A percentile compares a stretch with the other conserved stretches of the same genome.
phyloP scores from a whole-genome alignment of 1,284 basidiomycete species.

The Chiua sp. region DNA sequence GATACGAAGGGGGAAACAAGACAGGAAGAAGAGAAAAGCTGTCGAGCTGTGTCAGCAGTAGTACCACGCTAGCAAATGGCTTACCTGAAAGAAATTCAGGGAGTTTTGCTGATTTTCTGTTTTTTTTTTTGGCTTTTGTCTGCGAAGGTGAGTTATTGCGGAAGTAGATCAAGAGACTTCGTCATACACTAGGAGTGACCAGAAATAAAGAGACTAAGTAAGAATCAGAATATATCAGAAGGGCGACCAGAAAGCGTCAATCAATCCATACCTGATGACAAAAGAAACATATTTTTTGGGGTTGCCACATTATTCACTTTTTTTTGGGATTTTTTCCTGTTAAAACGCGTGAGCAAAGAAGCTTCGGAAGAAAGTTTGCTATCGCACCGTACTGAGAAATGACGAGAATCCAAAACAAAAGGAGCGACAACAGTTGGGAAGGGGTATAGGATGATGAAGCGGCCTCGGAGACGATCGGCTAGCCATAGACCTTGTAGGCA shows the following conservation, averaged over 20 bases:
- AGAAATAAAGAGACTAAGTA: background rate
- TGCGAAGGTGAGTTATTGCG: background rate
- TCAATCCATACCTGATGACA: background rate
- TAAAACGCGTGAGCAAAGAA: background rate
- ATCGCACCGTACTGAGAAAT: background rate
- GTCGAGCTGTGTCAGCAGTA: no score
- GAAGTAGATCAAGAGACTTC: background rate
- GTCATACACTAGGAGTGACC: background rate
- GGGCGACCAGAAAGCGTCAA: background rate
- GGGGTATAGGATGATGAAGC: background rate
- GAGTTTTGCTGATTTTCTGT: background rate
- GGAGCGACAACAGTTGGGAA: conserved; percentile 5
- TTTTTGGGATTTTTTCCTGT: conserved; percentile 1
- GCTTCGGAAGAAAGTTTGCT: background rate
- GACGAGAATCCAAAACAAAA: background rate
- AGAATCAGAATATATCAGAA: background rate
- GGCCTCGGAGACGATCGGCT: background rate
- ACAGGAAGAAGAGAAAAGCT: no score
- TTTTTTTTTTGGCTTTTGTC: background rate
- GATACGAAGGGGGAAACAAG: no score
- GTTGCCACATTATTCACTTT: background rate
- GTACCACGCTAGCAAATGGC: no score
- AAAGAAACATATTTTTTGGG: background rate
- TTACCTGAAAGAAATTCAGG: background rate
- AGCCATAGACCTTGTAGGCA: background rate